Evolutionary conservation across 2,329 filamentous ascomycete genomes (phyloP), one percentile per base, ranked within the genome.

Genomic region (Penicillium sp.): DNA sequence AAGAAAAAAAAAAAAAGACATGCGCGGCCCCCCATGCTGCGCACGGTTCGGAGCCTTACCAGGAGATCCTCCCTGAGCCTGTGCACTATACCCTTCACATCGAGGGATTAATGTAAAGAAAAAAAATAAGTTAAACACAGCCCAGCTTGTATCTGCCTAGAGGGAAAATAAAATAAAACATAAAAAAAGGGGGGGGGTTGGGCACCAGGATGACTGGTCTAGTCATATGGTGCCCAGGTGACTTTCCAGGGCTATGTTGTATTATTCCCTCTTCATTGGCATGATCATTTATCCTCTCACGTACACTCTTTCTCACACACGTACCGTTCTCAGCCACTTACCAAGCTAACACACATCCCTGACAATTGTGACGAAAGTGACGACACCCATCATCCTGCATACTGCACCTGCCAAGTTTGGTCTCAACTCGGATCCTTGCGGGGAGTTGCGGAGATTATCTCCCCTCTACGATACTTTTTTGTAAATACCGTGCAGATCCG

Each of bases 1-100:
- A 37, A 49, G 45, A 56, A 57, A 41, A 35, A 51, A 49, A 47
- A 56, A 57, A 41, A 35, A 51, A 59, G 46, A 50, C 35, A 31
- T 52, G 54, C 61, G 42, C 52, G 48, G 50, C 27, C 59, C 59
- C 57, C 58, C 33, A 58, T 63, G 48, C 50, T 63, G 61, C 57
- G 62, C 59, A 64, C 59, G 57, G 59, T 58, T 57, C 55, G 46
- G 52, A 64, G 62, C 56, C 57, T 59, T 62, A 48, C 42, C 38
- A 54, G 46, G 38, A 25, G 27, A 45, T 49, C 50, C 17, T 40
- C 46, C 23, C 41, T 35, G 38, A 59, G 43, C 51, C 57, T 59
- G 40, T 61, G 45, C 45, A 53, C 54, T 55, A 50, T 33, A 57
- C 19, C 33, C 7, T 47, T 42, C 21, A 35, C 42, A 21, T 46